A percentile compares a stretch with the other conserved stretches of the same genome.
Conservation (phyloP, 1,139 yeast species). For the Suhomyces anneliseae region DNA sequence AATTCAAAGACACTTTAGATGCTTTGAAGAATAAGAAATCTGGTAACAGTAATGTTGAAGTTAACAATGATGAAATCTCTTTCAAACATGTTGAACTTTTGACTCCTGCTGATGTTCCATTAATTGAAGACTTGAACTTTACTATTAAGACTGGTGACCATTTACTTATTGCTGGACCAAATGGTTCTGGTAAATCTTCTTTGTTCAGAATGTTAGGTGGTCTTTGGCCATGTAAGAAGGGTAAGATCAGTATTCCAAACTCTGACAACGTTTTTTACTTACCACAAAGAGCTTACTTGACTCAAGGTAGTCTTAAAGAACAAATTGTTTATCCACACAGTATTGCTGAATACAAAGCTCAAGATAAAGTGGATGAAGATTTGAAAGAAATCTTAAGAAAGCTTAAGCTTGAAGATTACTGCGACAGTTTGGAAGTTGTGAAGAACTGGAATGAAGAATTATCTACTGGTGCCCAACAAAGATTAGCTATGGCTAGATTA, state of each 20-base stretch:
- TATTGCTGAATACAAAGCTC: constrained; percentile 53
- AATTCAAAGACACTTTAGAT: constrained; percentile 64
- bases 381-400: constrained; percentile 60
- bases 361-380: constrained; percentile 56
- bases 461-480: constrained; percentile 89
- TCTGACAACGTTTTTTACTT: constrained; percentile 76
- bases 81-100: constrained; percentile 75
- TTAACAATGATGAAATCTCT: constrained; percentile 62
- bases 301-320: constrained; percentile 72
- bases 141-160: constrained; percentile 80
- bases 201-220: constrained; percentile 89
- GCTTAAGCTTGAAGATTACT: constrained; percentile 58
- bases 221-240: constrained; percentile 80
- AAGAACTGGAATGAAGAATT: constrained; percentile 90
- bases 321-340: constrained; percentile 88
- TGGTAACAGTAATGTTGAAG: constrained; percentile 26
- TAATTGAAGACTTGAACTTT: constrained; percentile 67
- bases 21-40: constrained; percentile 46
- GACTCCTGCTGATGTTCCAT: constrained; percentile 80
- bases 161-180: constrained; percentile 88
- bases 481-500: constrained; percentile 90
- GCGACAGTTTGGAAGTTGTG: constrained; percentile 55
- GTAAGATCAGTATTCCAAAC: constrained; percentile 65
- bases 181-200: constrained; percentile 94
- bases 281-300: constrained; percentile 89